Conservation (phyloP, 2,329 filamentous ascomycete species). For the Aspergillus felis region DNA sequence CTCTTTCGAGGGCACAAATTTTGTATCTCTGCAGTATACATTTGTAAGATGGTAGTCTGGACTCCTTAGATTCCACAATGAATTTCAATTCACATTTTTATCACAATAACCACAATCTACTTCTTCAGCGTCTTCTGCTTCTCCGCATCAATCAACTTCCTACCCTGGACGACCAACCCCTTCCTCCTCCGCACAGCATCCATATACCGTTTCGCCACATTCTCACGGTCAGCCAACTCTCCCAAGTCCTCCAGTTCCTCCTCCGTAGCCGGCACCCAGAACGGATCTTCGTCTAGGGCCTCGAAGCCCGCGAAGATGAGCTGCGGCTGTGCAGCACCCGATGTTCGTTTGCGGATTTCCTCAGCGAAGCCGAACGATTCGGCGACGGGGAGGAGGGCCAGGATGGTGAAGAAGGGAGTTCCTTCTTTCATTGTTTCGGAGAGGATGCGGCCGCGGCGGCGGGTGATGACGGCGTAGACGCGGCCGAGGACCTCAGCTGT, state of each 20-base stretch:
- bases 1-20: constrained; percentile 23
- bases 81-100: neutral
- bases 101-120: constrained; percentile 17
- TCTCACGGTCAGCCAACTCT: constrained; percentile 88
- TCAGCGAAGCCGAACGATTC: constrained; percentile 95
- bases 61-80: neutral
- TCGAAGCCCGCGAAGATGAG: constrained; percentile 91
- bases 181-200: constrained; percentile 82
- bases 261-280: constrained; percentile 96
- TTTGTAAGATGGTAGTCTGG: neutral
- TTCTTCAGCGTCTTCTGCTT: constrained; percentile 78
- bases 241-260: constrained; percentile 95
- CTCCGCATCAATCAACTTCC: constrained; percentile 76
- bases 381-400: constrained; percentile 80
- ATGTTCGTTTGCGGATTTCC: constrained; percentile 92
- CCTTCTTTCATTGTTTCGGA: constrained; percentile 91
- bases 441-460: constrained; percentile 82
- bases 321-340: constrained; percentile 85
- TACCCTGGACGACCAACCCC: constrained; percentile 77
- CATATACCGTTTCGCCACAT: constrained; percentile 94
- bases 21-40: neutral
- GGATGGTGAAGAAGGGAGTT: constrained; percentile 93
- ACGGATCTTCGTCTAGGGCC: constrained; percentile 89
- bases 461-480: constrained; percentile 96
- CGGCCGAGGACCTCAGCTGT: constrained; percentile 85